phyloP scores from a whole-genome alignment of 768 basidiomycete genomes.

The Imleria badia region DNA sequence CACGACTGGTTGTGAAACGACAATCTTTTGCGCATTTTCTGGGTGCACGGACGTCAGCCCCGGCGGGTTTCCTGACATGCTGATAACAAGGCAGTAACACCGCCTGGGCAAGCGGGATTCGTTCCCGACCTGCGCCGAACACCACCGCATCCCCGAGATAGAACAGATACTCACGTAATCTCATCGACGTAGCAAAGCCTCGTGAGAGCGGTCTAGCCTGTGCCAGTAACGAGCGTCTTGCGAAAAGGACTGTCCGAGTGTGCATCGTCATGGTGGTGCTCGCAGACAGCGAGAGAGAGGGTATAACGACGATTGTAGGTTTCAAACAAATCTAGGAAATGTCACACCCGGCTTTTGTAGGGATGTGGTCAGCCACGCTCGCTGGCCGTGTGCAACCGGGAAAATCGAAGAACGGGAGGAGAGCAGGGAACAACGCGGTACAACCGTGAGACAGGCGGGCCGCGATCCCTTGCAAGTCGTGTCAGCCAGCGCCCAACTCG shows the following conservation, averaged over 20 bases:
- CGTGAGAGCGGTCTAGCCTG: constrained; percentile 23
- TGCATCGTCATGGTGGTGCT: constrained; percentile 19
- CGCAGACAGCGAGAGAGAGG: constrained; percentile 7
- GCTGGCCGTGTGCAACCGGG: constrained; percentile 25
- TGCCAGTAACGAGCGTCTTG: constrained; percentile 27
- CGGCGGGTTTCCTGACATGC: not conserved
- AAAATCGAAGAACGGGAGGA: not conserved
- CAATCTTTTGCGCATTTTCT: constrained; percentile 55
- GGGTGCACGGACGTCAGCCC: constrained; percentile 1
- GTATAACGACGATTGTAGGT: constrained; percentile 12
- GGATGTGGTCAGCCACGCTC: constrained; percentile 10
- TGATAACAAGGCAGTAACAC: not conserved
- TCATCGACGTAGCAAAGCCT: constrained; percentile 29
- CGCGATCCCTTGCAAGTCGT: too few species aligned
- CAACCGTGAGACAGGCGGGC: constrained; percentile 22
- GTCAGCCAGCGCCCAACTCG: too few species aligned
- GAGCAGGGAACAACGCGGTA: constrained; percentile 18
- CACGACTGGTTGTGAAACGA: constrained; percentile 85
- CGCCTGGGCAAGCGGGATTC: not conserved
- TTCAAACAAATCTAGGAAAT: constrained; percentile 1
- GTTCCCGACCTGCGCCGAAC: not conserved
- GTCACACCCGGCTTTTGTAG: constrained; percentile 18
- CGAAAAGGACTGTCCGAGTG: constrained; percentile 22
- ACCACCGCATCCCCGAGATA: not conserved
- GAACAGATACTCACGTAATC: constrained; percentile 26